Evolutionary conservation across 2,329 filamentous ascomycete species (phyloP), one percentile per base, ranked within the genome.

Genomic region (Cyclaneusma minus): DNA sequence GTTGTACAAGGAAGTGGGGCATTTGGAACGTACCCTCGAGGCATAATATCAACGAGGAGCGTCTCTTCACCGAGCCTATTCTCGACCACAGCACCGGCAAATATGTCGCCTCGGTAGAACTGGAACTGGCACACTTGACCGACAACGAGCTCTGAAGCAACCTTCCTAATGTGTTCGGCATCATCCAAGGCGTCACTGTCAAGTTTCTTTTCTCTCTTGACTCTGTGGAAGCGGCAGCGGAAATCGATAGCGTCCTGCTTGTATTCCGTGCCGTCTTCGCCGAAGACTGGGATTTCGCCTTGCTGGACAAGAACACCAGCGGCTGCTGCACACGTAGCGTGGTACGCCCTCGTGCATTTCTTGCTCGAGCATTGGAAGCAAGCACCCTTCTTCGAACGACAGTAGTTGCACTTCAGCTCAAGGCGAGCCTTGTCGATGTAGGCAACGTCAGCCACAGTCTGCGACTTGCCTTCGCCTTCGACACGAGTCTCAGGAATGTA

Each of bases 341-440:
- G 89, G 52, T 94, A 98, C 6, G 87, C 78, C 36, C 89, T 66
- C 4, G 82, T 78, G 43, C 89, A 98, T 49, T 93, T 95, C 58
- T 85, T 87, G 40, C 83, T 77, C 1, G 83, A 91, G 52, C 89
- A 98, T 50, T 95, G 87, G 55, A 98, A 91, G 54, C 87, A 94
- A 10, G 83, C 83, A n/a, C 89, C 89, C 30, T 79, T 80, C 51
- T 89, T 91, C 16, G 84, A 91, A 17, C 85, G 81, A 47, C 89
- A 98, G 54, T 82, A 93, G 34, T 92, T 72, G 50, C 89, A 98
- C 51, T 92, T 93, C 39, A 95, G 72, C 14, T 91, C 84, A 39
- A 92, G 58, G 12, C 87, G 79, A 29, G 80, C 82, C 49, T 89
- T 87, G 45, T 80, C 74, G 38, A 95, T 84, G 33, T 70, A 69